Evolutionary conservation across 2,329 filamentous ascomycete genomes (phyloP), one percentile per base, ranked within the genome.

Genomic region (Clarireedia paspali): DNA sequence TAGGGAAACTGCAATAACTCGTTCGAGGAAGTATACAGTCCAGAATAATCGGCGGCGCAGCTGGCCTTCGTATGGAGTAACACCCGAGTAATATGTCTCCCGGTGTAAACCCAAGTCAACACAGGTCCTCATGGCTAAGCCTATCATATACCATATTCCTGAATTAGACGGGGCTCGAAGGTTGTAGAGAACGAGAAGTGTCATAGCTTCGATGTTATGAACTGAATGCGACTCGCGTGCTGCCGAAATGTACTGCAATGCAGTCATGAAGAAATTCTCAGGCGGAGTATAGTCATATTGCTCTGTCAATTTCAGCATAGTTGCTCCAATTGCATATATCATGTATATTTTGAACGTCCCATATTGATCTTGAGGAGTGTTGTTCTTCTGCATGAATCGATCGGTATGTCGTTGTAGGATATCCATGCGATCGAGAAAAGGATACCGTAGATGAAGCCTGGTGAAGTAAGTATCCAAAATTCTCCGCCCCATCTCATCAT

Each of bases 81-180:
- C 61, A 50, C 70, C 69, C 27, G 63, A 65, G 57, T 77, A 74
- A 55, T 75, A 73, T 42, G 74, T 73, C 55, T 73, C 75, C 47
- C 75, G 70, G 57, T 80, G 77, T 27, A 79, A 68, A 5, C 77
- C 77, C 3, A 80, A 68, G 56, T 79, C 77, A 49, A 79, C 77
- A 53, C 74, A 75, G 6, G 75, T 79, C 42, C 76, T 73, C 74
- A 79, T 79, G 2, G 77, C 76, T 17, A 79, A 69, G 12, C 77
- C 77, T 44, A 78, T 75, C 72, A 79, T 76, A 61, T 79, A 79
- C 77, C 76, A 80, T 49, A 79, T 71, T 7, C 75, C 77, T 56
- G 75, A 74, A 34, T 75, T 76, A 0, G 76, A 77, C 9, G 74
- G 72, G 1, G 74, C 77, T 6, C 77, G 72, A 2, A 80, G 68